Conservation (phyloP, 805 yeast genomes). For the Komagataella phaffii region DNA sequence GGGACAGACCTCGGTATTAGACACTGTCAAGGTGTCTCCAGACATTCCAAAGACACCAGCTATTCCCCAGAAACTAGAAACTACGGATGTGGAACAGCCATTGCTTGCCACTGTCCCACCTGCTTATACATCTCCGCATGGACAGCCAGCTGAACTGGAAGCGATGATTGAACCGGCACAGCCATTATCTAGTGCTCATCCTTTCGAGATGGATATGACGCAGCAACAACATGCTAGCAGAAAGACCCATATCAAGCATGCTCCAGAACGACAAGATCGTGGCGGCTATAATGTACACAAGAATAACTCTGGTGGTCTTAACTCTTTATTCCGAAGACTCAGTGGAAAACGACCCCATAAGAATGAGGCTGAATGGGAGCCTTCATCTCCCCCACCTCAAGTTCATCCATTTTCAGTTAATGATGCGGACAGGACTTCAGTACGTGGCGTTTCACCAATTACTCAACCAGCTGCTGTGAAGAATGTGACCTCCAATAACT, state of each 20-base stretch:
- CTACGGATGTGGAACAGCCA: conserved; percentile 21
- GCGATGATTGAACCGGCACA: neutral
- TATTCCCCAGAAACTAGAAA: conserved; percentile 5
- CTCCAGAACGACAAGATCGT: neutral
- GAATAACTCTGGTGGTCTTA: conserved; percentile 6
- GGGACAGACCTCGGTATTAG: neutral
- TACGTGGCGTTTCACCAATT: neutral
- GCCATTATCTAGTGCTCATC: neutral
- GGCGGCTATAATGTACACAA: neutral
- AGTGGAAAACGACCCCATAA: conserved; percentile 15
- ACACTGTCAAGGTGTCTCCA: neutral
- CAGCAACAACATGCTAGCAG: neutral
- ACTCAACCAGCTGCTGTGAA: neutral
- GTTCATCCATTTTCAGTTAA: neutral
- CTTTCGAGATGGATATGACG: neutral
- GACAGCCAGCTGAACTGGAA: conserved; percentile 5
- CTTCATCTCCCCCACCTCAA: neutral
- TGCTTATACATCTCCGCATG: conserved; percentile 26
- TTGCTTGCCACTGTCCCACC: conserved; percentile 11
- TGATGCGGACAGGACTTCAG: neutral
- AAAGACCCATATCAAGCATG: neutral
- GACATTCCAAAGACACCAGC: neutral
- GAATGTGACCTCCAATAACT: neutral
- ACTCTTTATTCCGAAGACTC: conserved; percentile 18
- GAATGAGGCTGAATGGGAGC: conserved; percentile 8